Conservation (phyloP, 2,329 filamentous ascomycete species). For the Fusarium floridanum region DNA sequence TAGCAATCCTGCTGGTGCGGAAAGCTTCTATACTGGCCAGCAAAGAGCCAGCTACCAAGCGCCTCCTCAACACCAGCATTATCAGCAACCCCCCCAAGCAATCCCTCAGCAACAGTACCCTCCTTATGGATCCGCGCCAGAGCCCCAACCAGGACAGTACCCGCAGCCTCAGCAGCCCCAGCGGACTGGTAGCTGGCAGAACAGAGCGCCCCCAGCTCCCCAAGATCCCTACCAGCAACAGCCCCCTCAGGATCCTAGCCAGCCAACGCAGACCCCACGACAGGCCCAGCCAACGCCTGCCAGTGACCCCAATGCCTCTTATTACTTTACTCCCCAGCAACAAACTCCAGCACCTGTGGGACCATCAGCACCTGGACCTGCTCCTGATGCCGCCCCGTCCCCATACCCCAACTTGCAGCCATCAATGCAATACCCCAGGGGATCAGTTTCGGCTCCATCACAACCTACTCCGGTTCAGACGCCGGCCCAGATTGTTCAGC, state of each 20-base stretch:
- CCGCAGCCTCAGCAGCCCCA: slow-evolving; percentile 61
- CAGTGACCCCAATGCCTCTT: slow-evolving; percentile 67
- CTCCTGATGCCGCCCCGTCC: slow-evolving; percentile 59
- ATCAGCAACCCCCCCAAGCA: slow-evolving; percentile 50
- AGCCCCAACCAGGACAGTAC: slow-evolving; percentile 58
- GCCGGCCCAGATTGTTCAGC: slow-evolving; percentile 33
- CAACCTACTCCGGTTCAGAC: slow-evolving; percentile 51
- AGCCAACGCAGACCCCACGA: slow-evolving; percentile 48
- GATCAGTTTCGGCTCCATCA: slow-evolving; percentile 54
- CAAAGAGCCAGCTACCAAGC: slow-evolving; percentile 64
- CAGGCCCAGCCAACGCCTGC: slow-evolving; percentile 47
- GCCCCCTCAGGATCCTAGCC: slow-evolving; percentile 42
- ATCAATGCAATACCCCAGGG: slow-evolving; percentile 59
- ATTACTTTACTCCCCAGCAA: slow-evolving; percentile 66
- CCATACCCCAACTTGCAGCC: slow-evolving; percentile 67
- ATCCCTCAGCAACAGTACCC: slow-evolving; percentile 56
- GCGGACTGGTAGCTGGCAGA: slow-evolving; percentile 65
- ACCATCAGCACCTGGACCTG: slow-evolving; percentile 55
- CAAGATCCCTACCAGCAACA: slow-evolving; percentile 49
- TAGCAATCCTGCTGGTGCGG: slow-evolving; percentile 67
- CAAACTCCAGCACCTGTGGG: slow-evolving; percentile 50
- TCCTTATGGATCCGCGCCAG: slow-evolving; percentile 57
- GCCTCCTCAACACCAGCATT: slow-evolving; percentile 56
- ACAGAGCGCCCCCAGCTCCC: slow-evolving; percentile 54
- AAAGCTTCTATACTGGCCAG: slow-evolving; percentile 86